A percentile compares a stretch with the other conserved stretches of the same genome.
These are phyloP conservation scores for Lactifluus echinatus DNA, from an alignment of 768 basidiomycete species.

Conservation along the genomic window DNA sequence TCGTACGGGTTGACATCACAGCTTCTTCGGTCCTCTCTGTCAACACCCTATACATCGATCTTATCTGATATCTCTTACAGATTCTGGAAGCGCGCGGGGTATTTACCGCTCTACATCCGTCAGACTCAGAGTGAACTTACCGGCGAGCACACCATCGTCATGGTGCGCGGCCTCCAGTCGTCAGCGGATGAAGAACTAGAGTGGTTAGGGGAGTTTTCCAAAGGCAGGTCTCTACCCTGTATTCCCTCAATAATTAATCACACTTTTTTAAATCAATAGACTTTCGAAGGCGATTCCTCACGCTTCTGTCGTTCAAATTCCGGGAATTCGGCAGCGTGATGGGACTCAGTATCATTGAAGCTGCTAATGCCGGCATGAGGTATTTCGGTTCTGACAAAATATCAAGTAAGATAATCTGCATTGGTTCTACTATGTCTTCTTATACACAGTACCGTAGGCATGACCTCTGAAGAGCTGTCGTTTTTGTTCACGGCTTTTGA, in stretches of 20 bases:
- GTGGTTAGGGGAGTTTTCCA: conserved; percentile 86
- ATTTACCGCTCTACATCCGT: conserved; percentile 84
- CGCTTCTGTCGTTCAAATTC: conserved; percentile 89
- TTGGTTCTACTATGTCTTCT: background rate
- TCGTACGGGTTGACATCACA: conserved; percentile 90
- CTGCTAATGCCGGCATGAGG: conserved; percentile 56
- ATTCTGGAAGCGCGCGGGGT: conserved; percentile 96
- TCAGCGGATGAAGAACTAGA: conserved; percentile 52
- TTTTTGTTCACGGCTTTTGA: conserved; percentile 83
- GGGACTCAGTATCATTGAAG: conserved; percentile 82
- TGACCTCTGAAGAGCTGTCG: conserved; percentile 43
- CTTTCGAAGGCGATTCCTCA: conserved; percentile 84
- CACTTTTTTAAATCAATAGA: conserved; percentile 41
- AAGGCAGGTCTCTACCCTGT: conserved; percentile 39
- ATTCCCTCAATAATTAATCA: background rate
- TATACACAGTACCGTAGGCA: conserved; percentile 36
- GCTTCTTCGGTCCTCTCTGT: conserved; percentile 51
- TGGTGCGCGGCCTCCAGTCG: conserved; percentile 80
- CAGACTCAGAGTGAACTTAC: conserved; percentile 94
- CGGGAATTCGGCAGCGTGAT: conserved; percentile 86
- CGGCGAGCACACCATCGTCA: conserved; percentile 93
- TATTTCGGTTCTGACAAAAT: conserved; percentile 33
- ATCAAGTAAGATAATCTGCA: conserved; percentile 27
- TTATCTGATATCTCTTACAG: conserved; percentile 27
- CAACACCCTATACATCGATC: background rate